Evolutionary conservation across 2,329 filamentous ascomycete genomes (phyloP), one percentile per base, ranked within the genome.

Genomic region (Colletotrichum trifolii): DNA sequence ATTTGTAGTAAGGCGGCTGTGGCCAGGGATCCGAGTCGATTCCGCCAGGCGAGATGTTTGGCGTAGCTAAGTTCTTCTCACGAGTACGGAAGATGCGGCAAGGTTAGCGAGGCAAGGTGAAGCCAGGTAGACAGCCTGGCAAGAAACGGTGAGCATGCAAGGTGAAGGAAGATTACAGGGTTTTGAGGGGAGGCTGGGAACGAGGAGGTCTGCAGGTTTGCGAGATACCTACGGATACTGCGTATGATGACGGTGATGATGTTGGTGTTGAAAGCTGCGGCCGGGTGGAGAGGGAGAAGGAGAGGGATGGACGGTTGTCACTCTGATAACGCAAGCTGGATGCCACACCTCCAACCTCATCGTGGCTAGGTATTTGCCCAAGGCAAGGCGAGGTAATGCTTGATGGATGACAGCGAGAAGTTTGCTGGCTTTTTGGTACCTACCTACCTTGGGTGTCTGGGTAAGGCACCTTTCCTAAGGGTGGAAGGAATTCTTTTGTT

Each of bases 61-160:
- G 25, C 25, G 25, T 25, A 25, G 25, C 25, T 25, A 1, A 25
- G 25, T 25, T 25, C 4, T 25, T 25, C 25, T 25, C 25, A 25
- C 25, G 25, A 25, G 25, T 25, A 25, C 25, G 25, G 25, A 25
- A 25, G 62, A 40, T 46, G 53, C 55, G 62, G 52, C 36, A 11
- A 46, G 46, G 50, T 33, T 7, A 60, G 49, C 25, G 40, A 53
- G 60, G 48, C 36, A 15, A 60, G 15, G 40, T 34, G 10, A 54
- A 12, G 43, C 39, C 9, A 45, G n/a, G 34, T 7, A 15, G 35
- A 42, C 40, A 58, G 13, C 55, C 43, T 42, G 46, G 55, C 46
- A 50, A 40, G 40, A 57, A 57, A 48, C 63, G 47, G 63, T 65
- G 63, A 65, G 45, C 25, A 52, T 7, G 35, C n/a, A 25, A 56